phyloP scores from a whole-genome alignment of 1,284 basidiomycete genomes.

The Papiliotrema fonsecae region DNA sequence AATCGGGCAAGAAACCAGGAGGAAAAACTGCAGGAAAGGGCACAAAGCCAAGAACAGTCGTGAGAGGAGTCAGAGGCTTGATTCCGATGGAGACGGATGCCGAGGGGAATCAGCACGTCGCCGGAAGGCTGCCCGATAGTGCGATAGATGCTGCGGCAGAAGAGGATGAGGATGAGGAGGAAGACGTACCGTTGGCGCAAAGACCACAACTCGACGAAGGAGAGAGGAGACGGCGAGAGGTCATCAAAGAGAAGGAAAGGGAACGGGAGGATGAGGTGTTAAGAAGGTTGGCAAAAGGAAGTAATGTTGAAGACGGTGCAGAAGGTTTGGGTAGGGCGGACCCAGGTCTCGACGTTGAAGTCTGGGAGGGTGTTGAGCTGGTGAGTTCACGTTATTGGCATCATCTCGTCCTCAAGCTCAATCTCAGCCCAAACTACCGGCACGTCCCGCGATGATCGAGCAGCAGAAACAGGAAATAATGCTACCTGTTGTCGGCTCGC shows the following conservation, averaged over 20 bases:
- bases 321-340: conserved; percentile 5
- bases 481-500: conserved; percentile 73
- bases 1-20: conserved; percentile 15
- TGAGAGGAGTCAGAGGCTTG: conserved; percentile 29
- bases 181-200: conserved; percentile 28
- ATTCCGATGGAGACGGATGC: conserved; percentile 34
- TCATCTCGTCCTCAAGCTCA: background rate
- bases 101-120: conserved; percentile 25
- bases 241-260: conserved; percentile 54
- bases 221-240: conserved; percentile 51
- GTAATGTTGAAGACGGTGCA: conserved; percentile 60
- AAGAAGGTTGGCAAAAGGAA: conserved; percentile 72
- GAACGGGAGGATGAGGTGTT: conserved; percentile 68
- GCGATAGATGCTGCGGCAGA: conserved; percentile 4
- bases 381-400: conserved; percentile 13
- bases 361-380: conserved; percentile 44
- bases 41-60: conserved; percentile 34
- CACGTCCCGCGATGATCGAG: conserved; percentile 71
- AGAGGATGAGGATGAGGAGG: conserved; percentile 52
- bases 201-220: conserved; percentile 37
- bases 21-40: conserved; percentile 28
- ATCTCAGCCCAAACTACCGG: conserved; percentile 40
- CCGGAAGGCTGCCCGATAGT: conserved; percentile 12
- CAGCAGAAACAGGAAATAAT: conserved; percentile 78
- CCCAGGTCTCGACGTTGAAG: conserved; percentile 27